Percentiles rank a stretch among this genome's conserved stretches.
Evolutionary conservation across 2,329 filamentous ascomycete species (phyloP).

Genomic region (Pseudogymnoascus sp.): DNA sequence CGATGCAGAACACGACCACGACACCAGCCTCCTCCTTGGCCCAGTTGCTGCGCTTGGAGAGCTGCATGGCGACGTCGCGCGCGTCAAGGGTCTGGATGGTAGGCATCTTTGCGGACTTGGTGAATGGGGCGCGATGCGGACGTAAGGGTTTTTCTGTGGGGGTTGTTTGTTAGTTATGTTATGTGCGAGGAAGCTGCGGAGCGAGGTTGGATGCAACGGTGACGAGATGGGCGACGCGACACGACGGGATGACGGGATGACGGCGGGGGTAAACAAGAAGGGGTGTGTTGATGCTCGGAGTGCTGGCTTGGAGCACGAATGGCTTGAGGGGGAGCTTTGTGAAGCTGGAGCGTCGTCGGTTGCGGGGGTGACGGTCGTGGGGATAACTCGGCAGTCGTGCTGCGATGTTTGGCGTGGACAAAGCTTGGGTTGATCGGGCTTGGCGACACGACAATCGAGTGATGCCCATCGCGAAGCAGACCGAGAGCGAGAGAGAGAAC

Average conservation of each 20-base stretch:
- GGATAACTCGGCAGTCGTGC: conserved; percentile 1
- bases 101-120: conserved; percentile 14
- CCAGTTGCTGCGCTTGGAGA: conserved; percentile 50
- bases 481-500: too few relatives aligned
- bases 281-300: background rate
- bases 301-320: background rate
- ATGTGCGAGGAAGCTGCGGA: background rate
- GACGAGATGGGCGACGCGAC: background rate
- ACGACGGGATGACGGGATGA: background rate
- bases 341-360: background rate
- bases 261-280: background rate
- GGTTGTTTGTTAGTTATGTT: background rate
- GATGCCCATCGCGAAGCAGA: background rate
- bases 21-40: conserved; percentile 49
- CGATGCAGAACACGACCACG: conserved; percentile 53
- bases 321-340: background rate
- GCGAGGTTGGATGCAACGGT: background rate
- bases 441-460: background rate
- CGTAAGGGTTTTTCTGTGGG: background rate
- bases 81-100: conserved; percentile 12
- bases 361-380: background rate
- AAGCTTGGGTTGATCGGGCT: background rate
- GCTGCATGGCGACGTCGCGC: conserved; percentile 27
- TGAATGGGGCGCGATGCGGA: conserved; percentile 5
- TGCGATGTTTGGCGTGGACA: conserved; percentile 2